Evolutionary conservation across 306 rosid species (phyloP).

Genomic region (Quercus engelmannii): DNA sequence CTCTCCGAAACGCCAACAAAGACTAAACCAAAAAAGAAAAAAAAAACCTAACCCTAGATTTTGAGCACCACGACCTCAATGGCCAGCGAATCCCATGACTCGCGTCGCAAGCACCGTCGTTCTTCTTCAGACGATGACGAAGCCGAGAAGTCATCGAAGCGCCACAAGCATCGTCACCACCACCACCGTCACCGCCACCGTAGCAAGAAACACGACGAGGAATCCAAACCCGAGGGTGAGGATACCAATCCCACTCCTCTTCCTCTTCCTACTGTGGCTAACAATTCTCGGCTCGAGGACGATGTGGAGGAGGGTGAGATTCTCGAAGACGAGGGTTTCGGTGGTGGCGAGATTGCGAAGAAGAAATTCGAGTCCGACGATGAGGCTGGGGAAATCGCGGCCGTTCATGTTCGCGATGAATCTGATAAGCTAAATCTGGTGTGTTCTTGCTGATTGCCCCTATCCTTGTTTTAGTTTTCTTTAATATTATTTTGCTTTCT

Average conservation of each 20-base stretch:
- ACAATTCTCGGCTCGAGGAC: conserved; percentile 33
- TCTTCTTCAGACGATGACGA: conserved; percentile 50
- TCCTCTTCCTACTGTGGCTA: conserved; percentile 4
- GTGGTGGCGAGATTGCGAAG: conserved; percentile 26
- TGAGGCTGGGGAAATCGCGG: conserved; percentile 51
- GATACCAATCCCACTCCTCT: conserved; percentile 28
- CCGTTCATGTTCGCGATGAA: conserved; percentile 34
- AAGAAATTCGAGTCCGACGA: conserved; percentile 38
- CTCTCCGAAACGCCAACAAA: not conserved
- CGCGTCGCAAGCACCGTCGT: conserved; percentile 70
- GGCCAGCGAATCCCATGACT: conserved; percentile 57
- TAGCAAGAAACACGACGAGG: conserved; percentile 51
- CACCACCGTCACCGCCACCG: conserved; percentile 56
- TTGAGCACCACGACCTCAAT: conserved; percentile 24
- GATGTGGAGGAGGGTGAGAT: conserved; percentile 97
- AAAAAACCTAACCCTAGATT: conserved; percentile 55
- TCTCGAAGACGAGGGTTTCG: conserved; percentile 61
- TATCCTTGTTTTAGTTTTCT: not conserved
- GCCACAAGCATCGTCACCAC: conserved; percentile 82
- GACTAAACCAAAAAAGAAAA: not conserved
- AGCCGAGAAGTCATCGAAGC: conserved; percentile 61
- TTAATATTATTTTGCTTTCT: conserved; percentile 19
- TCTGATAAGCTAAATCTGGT: conserved; percentile 53
- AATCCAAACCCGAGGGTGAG: conserved; percentile 28
- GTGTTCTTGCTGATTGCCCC: conserved; percentile 28